Evolutionary conservation across 176 grass and related monocot species (phyloP).

Genomic region (Melocanna baccifera): DNA sequence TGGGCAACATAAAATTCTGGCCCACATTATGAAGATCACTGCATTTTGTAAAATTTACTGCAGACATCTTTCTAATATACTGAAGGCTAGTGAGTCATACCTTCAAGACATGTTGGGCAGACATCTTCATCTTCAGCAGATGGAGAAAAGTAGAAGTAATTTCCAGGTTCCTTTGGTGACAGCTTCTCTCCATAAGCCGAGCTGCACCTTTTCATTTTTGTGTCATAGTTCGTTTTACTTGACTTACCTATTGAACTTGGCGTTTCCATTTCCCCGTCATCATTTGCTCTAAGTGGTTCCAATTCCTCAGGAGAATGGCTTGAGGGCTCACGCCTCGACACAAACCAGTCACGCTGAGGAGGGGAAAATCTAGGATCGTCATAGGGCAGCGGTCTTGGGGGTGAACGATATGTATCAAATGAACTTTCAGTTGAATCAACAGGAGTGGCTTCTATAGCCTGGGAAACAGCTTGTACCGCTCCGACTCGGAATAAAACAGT

Average conservation of each 20-base stretch:
- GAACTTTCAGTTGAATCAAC: slow-evolving; percentile 55
- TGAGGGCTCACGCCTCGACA: slow-evolving; percentile 49
- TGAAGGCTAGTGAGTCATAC: slow-evolving; percentile 24
- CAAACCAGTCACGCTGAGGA: slow-evolving; percentile 46
- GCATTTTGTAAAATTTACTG: neutral
- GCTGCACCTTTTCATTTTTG: slow-evolving; percentile 52
- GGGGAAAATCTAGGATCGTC: slow-evolving; percentile 83
- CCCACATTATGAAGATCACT: neutral
- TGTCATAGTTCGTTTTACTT: slow-evolving; percentile 64
- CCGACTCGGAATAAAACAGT: slow-evolving; percentile 71
- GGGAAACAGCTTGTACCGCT: slow-evolving; percentile 54
- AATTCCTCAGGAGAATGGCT: slow-evolving; percentile 73
- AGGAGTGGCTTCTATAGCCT: slow-evolving; percentile 63
- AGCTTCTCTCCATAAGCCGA: slow-evolving; percentile 57
- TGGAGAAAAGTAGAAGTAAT: slow-evolving; percentile 56
- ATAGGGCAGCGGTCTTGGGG: slow-evolving; percentile 83
- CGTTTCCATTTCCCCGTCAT: slow-evolving; percentile 50
- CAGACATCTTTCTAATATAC: neutral
- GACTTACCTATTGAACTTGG: slow-evolving; percentile 44
- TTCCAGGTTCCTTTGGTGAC: slow-evolving; percentile 47
- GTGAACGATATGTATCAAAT: slow-evolving; percentile 70
- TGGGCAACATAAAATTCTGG: neutral
- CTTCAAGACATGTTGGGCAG: slow-evolving; percentile 98
- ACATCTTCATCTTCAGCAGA: slow-evolving; percentile 90
- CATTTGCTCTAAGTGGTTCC: slow-evolving; percentile 62